Evolutionary conservation across 345 rosid genomes (phyloP).

Genomic region (Populus nigra): DNA sequence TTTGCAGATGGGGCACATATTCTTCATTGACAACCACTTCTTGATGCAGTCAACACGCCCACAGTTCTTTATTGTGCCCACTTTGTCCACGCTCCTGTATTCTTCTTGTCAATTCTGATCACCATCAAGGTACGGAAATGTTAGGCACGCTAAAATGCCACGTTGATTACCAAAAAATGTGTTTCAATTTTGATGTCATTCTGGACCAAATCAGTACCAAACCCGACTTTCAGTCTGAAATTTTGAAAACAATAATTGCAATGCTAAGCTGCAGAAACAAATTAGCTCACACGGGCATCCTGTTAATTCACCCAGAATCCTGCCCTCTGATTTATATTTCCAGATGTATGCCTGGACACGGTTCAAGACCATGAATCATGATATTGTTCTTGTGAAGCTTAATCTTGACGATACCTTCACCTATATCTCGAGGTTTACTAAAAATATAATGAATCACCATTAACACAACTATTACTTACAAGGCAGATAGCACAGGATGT

Average conservation of each 20-base stretch:
- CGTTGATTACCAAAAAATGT: too few species aligned
- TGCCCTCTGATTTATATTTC: background rate
- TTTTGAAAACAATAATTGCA: too few species aligned
- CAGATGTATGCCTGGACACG: background rate
- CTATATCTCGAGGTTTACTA: background rate
- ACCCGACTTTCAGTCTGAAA: too few species aligned
- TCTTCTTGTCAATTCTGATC: slow-evolving; percentile 27
- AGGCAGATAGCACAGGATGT: slow-evolving; percentile 36
- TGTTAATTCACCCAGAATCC: background rate
- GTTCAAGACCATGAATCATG: background rate
- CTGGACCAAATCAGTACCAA: too few species aligned
- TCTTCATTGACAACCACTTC: slow-evolving; percentile 40
- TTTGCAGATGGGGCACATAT: slow-evolving; percentile 42
- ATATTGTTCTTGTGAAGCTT: background rate
- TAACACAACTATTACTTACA: slow-evolving; percentile 20
- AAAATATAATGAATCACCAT: background rate
- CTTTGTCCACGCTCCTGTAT: slow-evolving; percentile 21
- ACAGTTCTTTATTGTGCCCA: slow-evolving; percentile 28
- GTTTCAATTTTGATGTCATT: too few species aligned
- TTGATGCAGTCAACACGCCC: slow-evolving; percentile 32
- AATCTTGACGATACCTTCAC: background rate
- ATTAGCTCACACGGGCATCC: background rate
- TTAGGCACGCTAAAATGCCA: background rate
- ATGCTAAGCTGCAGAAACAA: background rate
- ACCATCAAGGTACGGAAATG: background rate